These are phyloP conservation scores for Stentor roeselii DNA, from an alignment of 73 alveolate species.

Conservation along the genomic window DNA sequence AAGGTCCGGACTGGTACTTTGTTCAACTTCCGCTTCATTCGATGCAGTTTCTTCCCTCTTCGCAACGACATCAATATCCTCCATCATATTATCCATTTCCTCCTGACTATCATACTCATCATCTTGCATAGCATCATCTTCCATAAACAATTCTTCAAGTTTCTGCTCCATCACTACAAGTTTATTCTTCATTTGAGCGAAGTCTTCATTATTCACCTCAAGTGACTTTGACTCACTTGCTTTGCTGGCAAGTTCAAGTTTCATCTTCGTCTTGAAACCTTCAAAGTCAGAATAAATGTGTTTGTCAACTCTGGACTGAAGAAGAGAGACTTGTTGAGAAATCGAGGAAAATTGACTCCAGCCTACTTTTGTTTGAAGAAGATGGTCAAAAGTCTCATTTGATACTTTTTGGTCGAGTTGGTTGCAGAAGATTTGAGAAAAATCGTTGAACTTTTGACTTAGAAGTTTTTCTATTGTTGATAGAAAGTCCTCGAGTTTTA, in stretches of 20 bases:
- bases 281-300: slow-evolving; percentile 21
- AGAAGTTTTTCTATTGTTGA: neutral
- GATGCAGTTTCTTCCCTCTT: neutral
- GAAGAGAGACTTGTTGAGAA: neutral
- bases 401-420: neutral
- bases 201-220: neutral
- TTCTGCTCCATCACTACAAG: slow-evolving; percentile 15
- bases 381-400: neutral
- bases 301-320: neutral
- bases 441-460: neutral
- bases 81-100: slow-evolving; percentile 12
- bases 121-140: slow-evolving; percentile 11
- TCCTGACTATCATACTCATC: slow-evolving; percentile 19
- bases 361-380: neutral
- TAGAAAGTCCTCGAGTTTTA: neutral
- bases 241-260: neutral
- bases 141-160: neutral
- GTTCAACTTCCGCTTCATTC: slow-evolving; percentile 1
- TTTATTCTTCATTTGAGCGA: neutral
- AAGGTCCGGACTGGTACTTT: neutral
- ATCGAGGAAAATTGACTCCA: neutral
- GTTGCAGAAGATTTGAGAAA: neutral
- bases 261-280: slow-evolving; percentile 19
- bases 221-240: neutral
- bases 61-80: neutral